Base-by-base conservation (phyloP, 2,329 filamentous ascomycete genomes). In the Ascochyta fabae region DNA sequence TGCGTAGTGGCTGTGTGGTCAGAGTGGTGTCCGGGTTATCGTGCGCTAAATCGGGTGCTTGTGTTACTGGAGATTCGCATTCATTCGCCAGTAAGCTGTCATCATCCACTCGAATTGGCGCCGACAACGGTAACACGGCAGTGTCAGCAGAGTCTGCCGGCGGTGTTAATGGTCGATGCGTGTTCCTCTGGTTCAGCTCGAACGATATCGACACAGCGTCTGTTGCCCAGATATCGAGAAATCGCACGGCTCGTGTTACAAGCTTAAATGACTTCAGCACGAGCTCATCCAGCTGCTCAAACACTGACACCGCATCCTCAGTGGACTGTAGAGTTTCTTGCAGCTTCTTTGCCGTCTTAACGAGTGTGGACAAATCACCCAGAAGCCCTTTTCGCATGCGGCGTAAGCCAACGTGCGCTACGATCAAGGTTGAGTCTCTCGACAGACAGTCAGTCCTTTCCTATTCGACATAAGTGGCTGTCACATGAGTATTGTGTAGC, bases 221-320 rank as follows among this genome's bases (percentile, higher is more conserved):
- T 46, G 78, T 89, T 34, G 90, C 88, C 79, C 95, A 88, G 2
- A 94, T 83, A 65, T 99, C 95, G 38, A 96, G 83, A 69, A 99
- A 98, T 40, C 89, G 85, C 24, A 97, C 92, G 13, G 91, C 92
- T 67, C 94, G 88, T 43, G 88, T 94, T n/a, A 96, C 90, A 48
- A 98, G 92, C 71, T 90, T 92, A 80, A 96, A 98, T 0, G 93
- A 93, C 74, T 93, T 95, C 48, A 96, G 79, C 23, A 98, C 90
- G 85, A 98, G 92, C 73, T 96, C 91, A 69, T 98, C 94, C 53
- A 97, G 85, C 53, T 94, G 85, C 65, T 90, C 86, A 67, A 91
- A 91, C 12, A 89, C 81, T 0, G 78, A 72, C 0, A 82, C 79
- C 13, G 67, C 62, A 29, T 66, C 54, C 12, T 66, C 60, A 24